A percentile compares a stretch with the other conserved stretches of the same genome.
phyloP scores from a whole-genome alignment of 805 yeast genomes.

The Monosporozyma servazzii region DNA sequence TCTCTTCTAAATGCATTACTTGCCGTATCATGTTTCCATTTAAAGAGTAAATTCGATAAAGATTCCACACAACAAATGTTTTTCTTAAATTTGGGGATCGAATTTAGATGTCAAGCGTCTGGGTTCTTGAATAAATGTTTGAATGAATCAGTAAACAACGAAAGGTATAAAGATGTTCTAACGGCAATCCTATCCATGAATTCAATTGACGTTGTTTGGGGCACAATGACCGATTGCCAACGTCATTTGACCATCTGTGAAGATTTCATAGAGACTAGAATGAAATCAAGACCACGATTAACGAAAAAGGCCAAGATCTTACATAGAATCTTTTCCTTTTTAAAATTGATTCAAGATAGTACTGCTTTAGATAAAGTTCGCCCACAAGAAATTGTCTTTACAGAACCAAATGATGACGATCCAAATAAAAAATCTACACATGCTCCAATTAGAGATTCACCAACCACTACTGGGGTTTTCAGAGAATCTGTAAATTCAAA shows the following conservation, averaged over 20 bases:
- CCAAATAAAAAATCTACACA: too few species aligned
- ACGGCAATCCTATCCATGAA: constrained; percentile 82
- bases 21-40: constrained; percentile 74
- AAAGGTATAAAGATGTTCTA: constrained; percentile 74
- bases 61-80: constrained; percentile 61
- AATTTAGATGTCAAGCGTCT: constrained; percentile 66
- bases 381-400: constrained; percentile 9
- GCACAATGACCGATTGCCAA: constrained; percentile 78
- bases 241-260: constrained; percentile 71
- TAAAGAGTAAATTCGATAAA: constrained; percentile 62
- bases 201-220: constrained; percentile 83
- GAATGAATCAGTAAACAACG: constrained; percentile 41
- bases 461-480: constrained; percentile 9
- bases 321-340: constrained; percentile 68
- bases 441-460: constrained; percentile 1
- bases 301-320: constrained; percentile 69
- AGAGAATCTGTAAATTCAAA: constrained; percentile 33
- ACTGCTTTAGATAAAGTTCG: constrained; percentile 37
- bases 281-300: constrained; percentile 53
- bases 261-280: constrained; percentile 58
- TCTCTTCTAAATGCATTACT: constrained; percentile 69
- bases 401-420: constrained; percentile 12
- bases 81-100: constrained; percentile 63
- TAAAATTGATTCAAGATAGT: constrained; percentile 69
- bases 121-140: constrained; percentile 53